These are phyloP conservation scores for Metschnikowia colocasiae DNA, from an alignment of 805 yeast genomes.

Conservation along the genomic window DNA sequence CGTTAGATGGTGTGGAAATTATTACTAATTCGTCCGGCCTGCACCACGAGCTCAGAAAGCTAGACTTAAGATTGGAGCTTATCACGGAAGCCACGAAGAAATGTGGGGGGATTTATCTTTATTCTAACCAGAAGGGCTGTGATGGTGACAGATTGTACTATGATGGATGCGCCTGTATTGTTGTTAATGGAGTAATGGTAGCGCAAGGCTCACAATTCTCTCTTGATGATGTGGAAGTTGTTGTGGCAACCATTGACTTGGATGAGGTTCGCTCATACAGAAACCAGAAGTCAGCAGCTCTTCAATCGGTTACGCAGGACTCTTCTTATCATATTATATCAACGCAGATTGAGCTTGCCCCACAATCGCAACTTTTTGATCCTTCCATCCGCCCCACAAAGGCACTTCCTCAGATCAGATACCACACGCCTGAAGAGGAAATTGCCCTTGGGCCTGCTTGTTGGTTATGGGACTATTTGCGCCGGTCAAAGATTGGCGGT, in stretches of 20 bases:
- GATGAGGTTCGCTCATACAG: constrained; percentile 88
- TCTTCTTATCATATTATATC: constrained; percentile 53
- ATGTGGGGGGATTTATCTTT: constrained; percentile 93
- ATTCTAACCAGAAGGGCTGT: constrained; percentile 95
- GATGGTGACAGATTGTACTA: constrained; percentile 97
- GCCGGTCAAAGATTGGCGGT: constrained; percentile 89
- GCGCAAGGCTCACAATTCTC: constrained; percentile 95
- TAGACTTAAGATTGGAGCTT: constrained; percentile 77
- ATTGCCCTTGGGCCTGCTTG: constrained; percentile 98
- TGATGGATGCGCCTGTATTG: constrained; percentile 95
- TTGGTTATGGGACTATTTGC: constrained; percentile 97
- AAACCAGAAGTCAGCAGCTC: constrained; percentile 67
- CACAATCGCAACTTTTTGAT: constrained; percentile 55
- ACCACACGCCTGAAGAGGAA: constrained; percentile 89
- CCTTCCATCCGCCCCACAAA: constrained; percentile 58
- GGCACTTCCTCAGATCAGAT: constrained; percentile 43
- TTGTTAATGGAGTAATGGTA: constrained; percentile 84
- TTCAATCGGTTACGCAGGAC: constrained; percentile 54
- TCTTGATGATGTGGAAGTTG: constrained; percentile 86
- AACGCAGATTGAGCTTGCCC: constrained; percentile 65
- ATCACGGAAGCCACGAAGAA: constrained; percentile 91
- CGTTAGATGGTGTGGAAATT: constrained; percentile 96
- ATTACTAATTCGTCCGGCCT: constrained; percentile 94
- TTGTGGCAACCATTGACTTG: constrained; percentile 90
- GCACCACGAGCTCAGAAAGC: constrained; percentile 93